These are phyloP conservation scores for Lyophyllum semitale DNA, from an alignment of 768 basidiomycete genomes.

Conservation along the genomic window DNA sequence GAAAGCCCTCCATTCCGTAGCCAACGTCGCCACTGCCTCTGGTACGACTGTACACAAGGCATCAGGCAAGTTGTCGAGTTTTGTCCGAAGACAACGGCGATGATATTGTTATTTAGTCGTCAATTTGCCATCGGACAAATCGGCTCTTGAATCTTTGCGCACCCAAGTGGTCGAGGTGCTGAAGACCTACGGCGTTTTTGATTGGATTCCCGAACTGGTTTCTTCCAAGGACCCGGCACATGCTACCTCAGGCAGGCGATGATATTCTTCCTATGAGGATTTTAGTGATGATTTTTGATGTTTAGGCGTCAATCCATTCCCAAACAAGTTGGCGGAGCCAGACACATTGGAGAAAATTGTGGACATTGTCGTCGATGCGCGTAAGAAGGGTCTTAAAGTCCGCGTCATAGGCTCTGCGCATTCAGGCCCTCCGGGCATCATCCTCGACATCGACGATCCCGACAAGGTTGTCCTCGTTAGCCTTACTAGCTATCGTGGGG, in stretches of 20 bases:
- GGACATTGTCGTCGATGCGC: background rate
- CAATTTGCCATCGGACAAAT: background rate
- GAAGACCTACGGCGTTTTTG: background rate
- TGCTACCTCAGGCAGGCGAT: background rate
- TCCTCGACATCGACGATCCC: conserved; percentile 3
- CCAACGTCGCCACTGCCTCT: background rate
- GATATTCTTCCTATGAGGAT: background rate
- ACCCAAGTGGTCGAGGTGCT: background rate
- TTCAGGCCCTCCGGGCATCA: conserved; percentile 3
- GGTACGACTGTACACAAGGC: background rate
- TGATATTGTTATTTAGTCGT: background rate
- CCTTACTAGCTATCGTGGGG: conserved; percentile 7
- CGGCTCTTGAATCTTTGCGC: background rate
- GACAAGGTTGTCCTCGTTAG: conserved; percentile 2
- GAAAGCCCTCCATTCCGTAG: background rate
- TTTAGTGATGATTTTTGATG: background rate
- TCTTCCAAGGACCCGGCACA: background rate
- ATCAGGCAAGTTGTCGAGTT: background rate
- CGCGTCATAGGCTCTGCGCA: conserved; percentile 6
- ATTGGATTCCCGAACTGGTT: background rate
- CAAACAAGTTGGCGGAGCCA: background rate
- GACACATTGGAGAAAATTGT: conserved; percentile 1
- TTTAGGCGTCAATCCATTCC: conserved; percentile 5
- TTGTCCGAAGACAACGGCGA: background rate
- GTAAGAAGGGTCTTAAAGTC: background rate